Conservation (phyloP, 1,284 basidiomycete genomes). For the Xerocomus amazonicus region DNA sequence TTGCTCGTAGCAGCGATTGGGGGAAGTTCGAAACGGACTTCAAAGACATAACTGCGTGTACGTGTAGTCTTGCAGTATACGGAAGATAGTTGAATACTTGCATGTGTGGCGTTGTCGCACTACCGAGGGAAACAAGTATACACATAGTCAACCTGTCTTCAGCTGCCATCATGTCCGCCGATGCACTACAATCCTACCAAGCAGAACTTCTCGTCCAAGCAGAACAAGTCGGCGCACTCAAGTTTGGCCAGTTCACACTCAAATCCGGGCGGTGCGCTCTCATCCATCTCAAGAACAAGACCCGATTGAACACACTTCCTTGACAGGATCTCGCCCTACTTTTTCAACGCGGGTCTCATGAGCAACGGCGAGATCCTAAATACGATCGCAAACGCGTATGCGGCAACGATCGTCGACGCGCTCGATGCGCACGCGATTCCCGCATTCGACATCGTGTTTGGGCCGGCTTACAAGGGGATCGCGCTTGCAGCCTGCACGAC, state of each 20-base stretch:
- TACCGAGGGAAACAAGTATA: too few relatives aligned
- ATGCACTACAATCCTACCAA: conserved; percentile 34
- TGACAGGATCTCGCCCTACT: conserved; percentile 85
- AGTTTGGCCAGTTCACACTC: conserved; percentile 87
- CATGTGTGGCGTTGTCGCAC: too few relatives aligned
- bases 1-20: conserved; percentile 22
- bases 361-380: conserved; percentile 82
- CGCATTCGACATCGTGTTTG: conserved; percentile 88
- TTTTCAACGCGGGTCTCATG: conserved; percentile 92
- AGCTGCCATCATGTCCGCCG: conserved; percentile 20
- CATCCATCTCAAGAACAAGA: neutral
- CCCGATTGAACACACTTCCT: conserved; percentile 1
- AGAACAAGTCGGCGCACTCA: conserved; percentile 64
- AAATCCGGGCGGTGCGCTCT: conserved; percentile 91
- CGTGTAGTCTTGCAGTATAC: neutral
- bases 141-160: neutral
- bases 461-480: conserved; percentile 98
- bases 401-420: conserved; percentile 62
- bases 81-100: too few relatives aligned
- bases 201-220: conserved; percentile 46
- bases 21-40: conserved; percentile 12
- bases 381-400: conserved; percentile 84
- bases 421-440: conserved; percentile 49
- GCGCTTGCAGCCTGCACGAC: conserved; percentile 88
- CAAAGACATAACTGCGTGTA: conserved; percentile 7